Base-by-base conservation (phyloP, 805 yeast genomes). In the Kuraishia piskuri region DNA sequence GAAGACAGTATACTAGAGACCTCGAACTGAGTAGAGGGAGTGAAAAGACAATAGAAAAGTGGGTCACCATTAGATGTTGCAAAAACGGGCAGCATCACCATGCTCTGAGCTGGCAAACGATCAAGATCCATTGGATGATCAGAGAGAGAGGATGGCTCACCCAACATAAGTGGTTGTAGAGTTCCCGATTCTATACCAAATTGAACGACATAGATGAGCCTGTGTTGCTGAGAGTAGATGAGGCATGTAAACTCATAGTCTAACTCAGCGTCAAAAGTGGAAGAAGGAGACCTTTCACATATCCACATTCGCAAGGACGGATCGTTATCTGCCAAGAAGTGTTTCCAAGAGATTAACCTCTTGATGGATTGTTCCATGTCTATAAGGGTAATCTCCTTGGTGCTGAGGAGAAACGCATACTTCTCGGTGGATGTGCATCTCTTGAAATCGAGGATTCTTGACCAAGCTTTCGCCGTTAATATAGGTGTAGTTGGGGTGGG, bases 311-410 rank as follows among this genome's bases (percentile, higher is more conserved):
- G 57, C 52, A 86, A 58, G 0, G 88, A 74, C 1, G 77, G 75
- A 58, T 88, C 96, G 0, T 63, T 57, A 7, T 77, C 72, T 47
- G 76, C 75, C 22, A 86, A 65, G 55, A 69, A 78, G 65, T 90
- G 96, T 56, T 83, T 85, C 91, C 95, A 87, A 0, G 91, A 78
- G 1, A 89, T 60, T 2, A 79, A 55, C 54, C 86, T 73, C 26
- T 67, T 67, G n/a, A 80, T 61, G 2, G 67, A 65, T 8, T 57
- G 52, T 19, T 63, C 63, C 2, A 59, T 49, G 12, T 70, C 56
- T 20, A 84, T 59, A 74, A 90, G 69, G 0, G 81, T 75, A 7
- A 90, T 51, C 59, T 87, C 91, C 54, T 76, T 79, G 0, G 90
- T 76, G 0, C 96, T 88, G 24, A 90, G 67, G 5, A 87, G 59